Conservation (phyloP, 192 early-diverging fungal species). For the Coemansia guatemalensis region DNA sequence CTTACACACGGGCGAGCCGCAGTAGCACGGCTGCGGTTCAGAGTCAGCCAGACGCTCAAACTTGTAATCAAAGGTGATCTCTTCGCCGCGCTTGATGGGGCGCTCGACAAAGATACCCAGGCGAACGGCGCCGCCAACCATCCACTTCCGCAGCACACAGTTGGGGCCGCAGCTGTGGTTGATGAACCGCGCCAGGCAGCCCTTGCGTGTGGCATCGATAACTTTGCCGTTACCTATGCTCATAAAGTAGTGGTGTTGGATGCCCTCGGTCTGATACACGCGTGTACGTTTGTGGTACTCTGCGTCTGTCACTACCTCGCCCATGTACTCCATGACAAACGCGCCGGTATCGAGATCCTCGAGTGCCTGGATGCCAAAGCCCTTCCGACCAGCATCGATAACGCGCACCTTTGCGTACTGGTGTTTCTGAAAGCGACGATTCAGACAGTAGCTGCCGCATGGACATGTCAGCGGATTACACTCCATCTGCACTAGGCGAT, state of each 20-base stretch:
- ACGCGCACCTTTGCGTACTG: conserved; percentile 86
- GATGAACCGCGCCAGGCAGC: conserved; percentile 93
- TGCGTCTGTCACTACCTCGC: conserved; percentile 84
- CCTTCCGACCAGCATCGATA: conserved; percentile 89
- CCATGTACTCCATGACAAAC: conserved; percentile 98
- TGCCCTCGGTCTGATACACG: conserved; percentile 78
- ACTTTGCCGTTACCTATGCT: conserved; percentile 88
- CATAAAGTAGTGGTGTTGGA: conserved; percentile 99
- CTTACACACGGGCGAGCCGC: conserved; percentile 83
- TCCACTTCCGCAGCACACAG: conserved; percentile 95
- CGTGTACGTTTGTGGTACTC: conserved; percentile 81
- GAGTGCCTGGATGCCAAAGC: conserved; percentile 85
- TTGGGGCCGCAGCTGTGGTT: conserved; percentile 98
- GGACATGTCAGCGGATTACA: conserved; percentile 89
- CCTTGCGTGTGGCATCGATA: conserved; percentile 93
- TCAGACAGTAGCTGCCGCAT: conserved; percentile 83
- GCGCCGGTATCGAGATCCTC: conserved; percentile 66
- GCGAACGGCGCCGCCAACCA: conserved; percentile 82
- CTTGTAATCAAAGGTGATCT: conserved; percentile 98
- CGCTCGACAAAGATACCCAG: conserved; percentile 95
- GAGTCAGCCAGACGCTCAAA: conserved; percentile 82
- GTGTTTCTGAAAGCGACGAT: conserved; percentile 84
- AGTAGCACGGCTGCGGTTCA: conserved; percentile 90
- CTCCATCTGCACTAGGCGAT: conserved; percentile 88
- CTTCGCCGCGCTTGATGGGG: conserved; percentile 74